Percentiles rank a stretch among this genome's conserved stretches.
phyloP scores from a whole-genome alignment of 495 filamentous ascomycete species.

The Neurospora sp. region DNA sequence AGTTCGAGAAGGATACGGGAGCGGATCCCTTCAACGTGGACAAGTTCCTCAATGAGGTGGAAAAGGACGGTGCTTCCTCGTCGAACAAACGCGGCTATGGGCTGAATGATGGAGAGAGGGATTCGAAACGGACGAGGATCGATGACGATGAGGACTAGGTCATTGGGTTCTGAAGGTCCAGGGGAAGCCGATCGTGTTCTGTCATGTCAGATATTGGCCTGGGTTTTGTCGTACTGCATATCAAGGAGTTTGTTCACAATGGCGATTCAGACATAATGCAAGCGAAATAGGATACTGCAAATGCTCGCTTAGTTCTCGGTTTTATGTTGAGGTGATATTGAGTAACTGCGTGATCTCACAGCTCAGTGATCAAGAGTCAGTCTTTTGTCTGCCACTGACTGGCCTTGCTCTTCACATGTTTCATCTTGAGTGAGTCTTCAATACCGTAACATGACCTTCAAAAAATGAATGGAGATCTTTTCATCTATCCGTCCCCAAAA shows the following conservation, averaged over 20 bases:
- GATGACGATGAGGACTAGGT: constrained; percentile 55
- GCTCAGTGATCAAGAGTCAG: no score
- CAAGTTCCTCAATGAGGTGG: constrained; percentile 77
- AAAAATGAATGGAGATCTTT: background rate
- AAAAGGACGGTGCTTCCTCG: constrained; percentile 34
- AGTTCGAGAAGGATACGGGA: constrained; percentile 86
- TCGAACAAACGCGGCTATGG: constrained; percentile 72
- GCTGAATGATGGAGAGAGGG: constrained; percentile 64
- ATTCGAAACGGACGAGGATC: constrained; percentile 67
- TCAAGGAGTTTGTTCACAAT: background rate
- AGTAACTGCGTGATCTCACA: no score
- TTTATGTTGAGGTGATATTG: background rate
- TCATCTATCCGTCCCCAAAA: background rate
- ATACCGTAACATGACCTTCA: background rate
- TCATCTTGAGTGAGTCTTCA: background rate
- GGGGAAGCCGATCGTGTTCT: background rate
- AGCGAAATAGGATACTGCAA: background rate
- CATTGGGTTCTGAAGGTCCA: background rate
- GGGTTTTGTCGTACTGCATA: background rate
- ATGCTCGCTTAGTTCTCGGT: background rate
- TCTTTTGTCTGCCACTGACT: no score
- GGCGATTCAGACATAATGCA: background rate
- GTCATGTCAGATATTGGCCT: background rate
- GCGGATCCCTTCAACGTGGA: constrained; percentile 88
- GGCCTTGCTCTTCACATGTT: background rate